phyloP scores from a whole-genome alignment of 345 rosid species.

The Eucalyptus melliodora region DNA sequence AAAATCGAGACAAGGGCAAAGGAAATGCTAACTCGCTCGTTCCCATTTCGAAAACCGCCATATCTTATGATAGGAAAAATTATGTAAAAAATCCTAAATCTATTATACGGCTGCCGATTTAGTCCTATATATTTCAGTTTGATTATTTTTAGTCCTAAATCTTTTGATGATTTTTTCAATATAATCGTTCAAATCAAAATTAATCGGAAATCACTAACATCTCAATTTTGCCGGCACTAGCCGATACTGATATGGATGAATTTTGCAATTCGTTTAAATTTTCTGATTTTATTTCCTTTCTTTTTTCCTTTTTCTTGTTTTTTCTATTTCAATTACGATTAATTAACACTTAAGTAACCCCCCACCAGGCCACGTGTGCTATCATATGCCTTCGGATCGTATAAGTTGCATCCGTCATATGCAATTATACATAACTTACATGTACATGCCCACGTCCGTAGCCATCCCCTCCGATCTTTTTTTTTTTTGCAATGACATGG shows the following conservation, averaged over 20 bases:
- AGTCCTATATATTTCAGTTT: background rate
- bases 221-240: fast-evolving
- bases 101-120: fast-evolving
- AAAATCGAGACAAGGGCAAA: background rate
- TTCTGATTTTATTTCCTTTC: background rate
- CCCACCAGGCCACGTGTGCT: background rate
- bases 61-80: fast-evolving
- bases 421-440: background rate
- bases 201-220: fast-evolving
- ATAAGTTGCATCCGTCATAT: background rate
- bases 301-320: background rate
- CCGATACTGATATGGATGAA: fast-evolving
- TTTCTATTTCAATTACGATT: background rate
- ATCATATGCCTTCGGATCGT: background rate
- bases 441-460: background rate
- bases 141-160: fast-evolving
- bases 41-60: background rate
- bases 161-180: background rate
- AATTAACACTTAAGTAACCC: background rate
- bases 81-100: background rate
- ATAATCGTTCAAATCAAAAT: fast-evolving
- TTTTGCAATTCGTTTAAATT: background rate
- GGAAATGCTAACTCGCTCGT: background rate
- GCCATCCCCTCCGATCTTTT: background rate
- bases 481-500: background rate